Evolutionary conservation across 768 basidiomycete species (phyloP).

Genomic region (Leccinum ochraceum): DNA sequence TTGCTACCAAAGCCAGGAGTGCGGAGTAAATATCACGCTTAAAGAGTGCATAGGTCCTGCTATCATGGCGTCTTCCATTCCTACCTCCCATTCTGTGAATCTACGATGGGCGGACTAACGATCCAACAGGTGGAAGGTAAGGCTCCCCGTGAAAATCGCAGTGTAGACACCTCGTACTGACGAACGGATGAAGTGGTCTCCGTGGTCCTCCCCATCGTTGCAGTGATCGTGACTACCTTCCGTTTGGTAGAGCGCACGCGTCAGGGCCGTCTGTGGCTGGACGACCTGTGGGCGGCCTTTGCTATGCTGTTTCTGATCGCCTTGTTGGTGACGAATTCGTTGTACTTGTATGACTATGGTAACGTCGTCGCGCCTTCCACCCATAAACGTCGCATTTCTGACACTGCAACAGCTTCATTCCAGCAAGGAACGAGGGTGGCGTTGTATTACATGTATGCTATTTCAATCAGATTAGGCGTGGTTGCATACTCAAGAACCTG

Average conservation of each 20-base stretch:
- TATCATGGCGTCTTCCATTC: background rate
- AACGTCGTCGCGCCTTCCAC: background rate
- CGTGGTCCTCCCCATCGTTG: conserved; percentile 3
- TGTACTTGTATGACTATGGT: conserved; percentile 6
- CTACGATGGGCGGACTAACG: conserved; percentile 1
- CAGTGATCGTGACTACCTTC: conserved; percentile 1
- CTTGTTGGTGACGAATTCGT: background rate
- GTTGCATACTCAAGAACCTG: background rate
- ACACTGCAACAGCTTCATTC: background rate
- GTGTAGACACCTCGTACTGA: background rate
- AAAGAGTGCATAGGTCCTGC: background rate
- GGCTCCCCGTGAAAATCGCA: background rate
- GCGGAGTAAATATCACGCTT: background rate
- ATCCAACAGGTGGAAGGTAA: conserved; percentile 7
- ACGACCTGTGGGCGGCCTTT: background rate
- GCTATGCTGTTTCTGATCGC: conserved; percentile 2
- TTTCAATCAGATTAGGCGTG: background rate
- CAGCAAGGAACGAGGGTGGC: background rate
- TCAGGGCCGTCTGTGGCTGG: conserved; percentile 5
- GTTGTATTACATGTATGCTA: conserved; percentile 3
- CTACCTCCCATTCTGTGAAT: background rate
- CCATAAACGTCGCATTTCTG: background rate
- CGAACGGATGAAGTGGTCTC: background rate
- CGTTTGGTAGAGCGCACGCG: conserved; percentile 1
- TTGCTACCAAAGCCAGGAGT: background rate